A percentile compares a stretch with the other conserved stretches of the same genome.
These are phyloP conservation scores for Hypoxylon sp. DNA, from an alignment of 2,329 filamentous ascomycete species.

Conservation along the genomic window DNA sequence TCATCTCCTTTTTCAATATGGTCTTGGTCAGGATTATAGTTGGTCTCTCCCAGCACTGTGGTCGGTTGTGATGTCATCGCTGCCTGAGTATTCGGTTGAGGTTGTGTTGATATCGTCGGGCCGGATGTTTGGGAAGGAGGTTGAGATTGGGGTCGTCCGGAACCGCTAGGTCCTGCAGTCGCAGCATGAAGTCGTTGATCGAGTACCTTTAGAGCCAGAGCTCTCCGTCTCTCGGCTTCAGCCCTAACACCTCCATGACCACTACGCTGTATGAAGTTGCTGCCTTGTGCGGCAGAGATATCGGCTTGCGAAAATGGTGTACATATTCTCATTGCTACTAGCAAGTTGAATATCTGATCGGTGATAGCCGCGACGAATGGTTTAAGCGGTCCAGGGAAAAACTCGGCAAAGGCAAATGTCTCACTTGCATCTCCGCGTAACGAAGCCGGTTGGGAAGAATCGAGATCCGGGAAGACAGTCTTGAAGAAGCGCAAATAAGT, in stretches of 20 bases:
- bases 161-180: constrained; percentile 65
- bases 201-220: constrained; percentile 89
- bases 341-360: constrained; percentile 79
- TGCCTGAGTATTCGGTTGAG: constrained; percentile 68
- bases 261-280: constrained; percentile 69
- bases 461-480: constrained; percentile 77
- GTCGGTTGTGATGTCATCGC: constrained; percentile 70
- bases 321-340: constrained; percentile 84
- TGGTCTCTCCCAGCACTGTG: constrained; percentile 77
- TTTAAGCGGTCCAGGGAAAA: constrained; percentile 90
- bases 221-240: constrained; percentile 90
- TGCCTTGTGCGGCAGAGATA: constrained; percentile 80
- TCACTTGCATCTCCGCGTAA: constrained; percentile 94
- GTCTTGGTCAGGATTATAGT: constrained; percentile 76
- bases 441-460: constrained; percentile 70
- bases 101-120: constrained; percentile 71
- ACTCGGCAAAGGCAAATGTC: constrained; percentile 94
- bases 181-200: constrained; percentile 94
- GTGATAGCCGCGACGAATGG: constrained; percentile 81
- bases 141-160: constrained; percentile 58
- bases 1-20: constrained; percentile 55
- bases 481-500: constrained; percentile 98
- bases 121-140: constrained; percentile 65
- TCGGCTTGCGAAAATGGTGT: constrained; percentile 88
- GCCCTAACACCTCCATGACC: constrained; percentile 81